Base-by-base conservation (phyloP, 345 rosid genomes). In the Eucalyptus camaldulensis region DNA sequence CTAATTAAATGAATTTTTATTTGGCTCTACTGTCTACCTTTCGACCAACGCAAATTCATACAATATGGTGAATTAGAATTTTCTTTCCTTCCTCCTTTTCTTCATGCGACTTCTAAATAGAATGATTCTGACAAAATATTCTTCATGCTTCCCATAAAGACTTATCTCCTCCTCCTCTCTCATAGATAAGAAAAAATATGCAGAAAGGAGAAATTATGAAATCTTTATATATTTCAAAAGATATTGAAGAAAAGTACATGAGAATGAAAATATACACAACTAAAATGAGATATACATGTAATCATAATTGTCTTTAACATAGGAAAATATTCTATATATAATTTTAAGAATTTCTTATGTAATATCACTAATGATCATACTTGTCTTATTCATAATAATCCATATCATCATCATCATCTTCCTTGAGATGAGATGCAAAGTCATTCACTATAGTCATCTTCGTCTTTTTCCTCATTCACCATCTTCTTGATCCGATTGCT, bases 271-370 rank as follows among this genome's bases (percentile, higher is more conserved):
- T 25, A 24, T 24, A 2, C 13, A 10, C 7, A 24, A 25, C 25
- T 0, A 9, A 54, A 54, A 7, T 0, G 1, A 58, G 3, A 58
- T 10, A 58, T 1, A 11, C 1, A 0, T 11, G 0, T 1, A 25
- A 58, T 58, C 65, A 58, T 56, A 56, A 24, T 56, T 56, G 0
- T 56, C 13, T 56, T 56, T 4, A 9, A 56, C 13, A 56, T 24
- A 25, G 2, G 13, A 25, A 58, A 58, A 11, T 25, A 25, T 3
- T 11, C 0, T 58, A 5, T 58, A 25, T 0, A 58, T 10, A 25
- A 25, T 25, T 3, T 1, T 58, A 10, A 58, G 2, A 10, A 58
- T 58, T 25, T 58, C 14, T 58, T 25, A 25, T 10, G 0, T 5
- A 25, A 25, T 22, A 54, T 21, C 11, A 22, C 11, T 8, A 1